Evolutionary conservation across 805 yeast species (phyloP), one percentile per base, ranked within the genome.

Genomic region (Starmerella bacillaris): DNA sequence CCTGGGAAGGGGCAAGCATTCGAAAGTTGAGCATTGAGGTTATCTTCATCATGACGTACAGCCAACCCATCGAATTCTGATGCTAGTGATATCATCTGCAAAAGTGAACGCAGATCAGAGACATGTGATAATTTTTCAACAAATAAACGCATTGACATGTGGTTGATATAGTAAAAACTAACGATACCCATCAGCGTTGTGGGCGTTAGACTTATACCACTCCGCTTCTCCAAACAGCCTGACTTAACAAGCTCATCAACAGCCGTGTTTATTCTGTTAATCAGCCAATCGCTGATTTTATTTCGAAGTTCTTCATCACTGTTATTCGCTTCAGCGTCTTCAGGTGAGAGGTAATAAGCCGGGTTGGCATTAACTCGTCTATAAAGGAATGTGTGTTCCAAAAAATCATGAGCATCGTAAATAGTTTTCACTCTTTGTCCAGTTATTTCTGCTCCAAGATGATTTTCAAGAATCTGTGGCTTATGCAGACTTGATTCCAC

Each of bases 151-250:
- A 89, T 70, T 0, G 96, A 84, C 53, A 72, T 72, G 56, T 89
- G 96, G 1, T 94, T 82, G 48, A 89, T 64, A 59, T 89, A 89
- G 56, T 89, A 89, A 57, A 78, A 89, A 2, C 95, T 82, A 1
- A 94, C 68, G 27, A 89, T 79, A 42, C 72, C 69, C 57, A 89
- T 64, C 52, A 72, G 83, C 15, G 92, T 80, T 0, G 96, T 83
- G 5, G 94, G 67, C 1, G 35, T 29, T 20, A 58, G 30, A 12
- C 42, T 30, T 1, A 41, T 46, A 16, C 63, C 65, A 3, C 28
- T 26, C 15, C 36, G 9, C 2, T 26, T 16, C 3, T 27, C 18
- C 1, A 45, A 31, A 22, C 49, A 45, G 26, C 63, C 64, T 0
- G 94, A 79, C 37, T 72, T 76, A 20, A 59, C 61, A 42, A 89